Evolutionary conservation across 768 basidiomycete genomes (phyloP).

Genomic region (Trametes gibbosa): DNA sequence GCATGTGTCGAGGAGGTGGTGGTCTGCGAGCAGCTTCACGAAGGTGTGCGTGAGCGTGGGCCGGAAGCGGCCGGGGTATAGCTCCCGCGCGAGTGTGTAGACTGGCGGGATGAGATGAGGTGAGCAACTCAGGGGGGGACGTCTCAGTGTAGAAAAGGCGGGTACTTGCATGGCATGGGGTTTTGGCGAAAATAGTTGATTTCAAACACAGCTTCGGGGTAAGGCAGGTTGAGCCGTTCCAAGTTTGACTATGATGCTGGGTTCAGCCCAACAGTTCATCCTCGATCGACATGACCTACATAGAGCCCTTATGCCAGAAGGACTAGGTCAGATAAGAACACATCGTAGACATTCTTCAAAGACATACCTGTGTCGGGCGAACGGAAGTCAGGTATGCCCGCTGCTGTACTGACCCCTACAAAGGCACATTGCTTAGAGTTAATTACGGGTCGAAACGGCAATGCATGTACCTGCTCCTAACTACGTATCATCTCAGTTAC

Average conservation of each 20-base stretch:
- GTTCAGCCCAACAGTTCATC: not conserved
- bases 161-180: conserved; percentile 69
- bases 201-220: conserved; percentile 95
- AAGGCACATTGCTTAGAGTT: not conserved
- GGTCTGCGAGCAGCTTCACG: conserved; percentile 73
- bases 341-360: not conserved
- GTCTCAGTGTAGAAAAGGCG: not conserved
- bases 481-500: conserved; percentile 33
- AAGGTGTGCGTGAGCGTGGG: conserved; percentile 92
- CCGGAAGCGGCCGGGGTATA: conserved; percentile 87
- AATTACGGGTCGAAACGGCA: too few species aligned
- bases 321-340: not conserved
- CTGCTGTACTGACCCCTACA: conserved; percentile 40
- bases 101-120: too few species aligned
- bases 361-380: conserved; percentile 39
- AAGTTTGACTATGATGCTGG: conserved; percentile 60
- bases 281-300: too few species aligned
- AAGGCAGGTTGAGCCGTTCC: conserved; percentile 74
- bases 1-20: conserved; percentile 67
- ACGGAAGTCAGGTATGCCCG: conserved; percentile 54
- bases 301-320: conserved; percentile 23
- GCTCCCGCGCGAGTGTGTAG: conserved; percentile 88
- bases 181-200: conserved; percentile 80
- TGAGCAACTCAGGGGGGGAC: not conserved
- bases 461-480: conserved; percentile 63